Percentiles rank a stretch among this genome's conserved stretches.
phyloP scores from a whole-genome alignment of 495 filamentous ascomycete genomes.

The Neurospora cerealis region DNA sequence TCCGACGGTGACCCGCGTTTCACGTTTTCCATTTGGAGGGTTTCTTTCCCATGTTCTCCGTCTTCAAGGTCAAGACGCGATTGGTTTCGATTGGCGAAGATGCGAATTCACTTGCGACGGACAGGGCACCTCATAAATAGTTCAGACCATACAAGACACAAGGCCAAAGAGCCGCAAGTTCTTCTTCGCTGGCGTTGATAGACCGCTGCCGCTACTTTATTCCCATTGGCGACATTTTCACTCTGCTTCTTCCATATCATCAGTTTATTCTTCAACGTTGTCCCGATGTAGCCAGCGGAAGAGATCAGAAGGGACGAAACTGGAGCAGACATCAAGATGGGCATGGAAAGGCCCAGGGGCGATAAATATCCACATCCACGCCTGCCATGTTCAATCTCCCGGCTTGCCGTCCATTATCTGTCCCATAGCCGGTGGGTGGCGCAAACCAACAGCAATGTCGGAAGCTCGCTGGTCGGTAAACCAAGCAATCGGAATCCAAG shows the following conservation, averaged over 20 bases:
- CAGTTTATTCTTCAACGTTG: neutral
- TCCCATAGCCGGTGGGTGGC: neutral
- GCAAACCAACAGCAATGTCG: neutral
- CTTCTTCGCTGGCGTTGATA: neutral
- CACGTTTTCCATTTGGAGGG: neutral
- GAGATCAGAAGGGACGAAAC: neutral
- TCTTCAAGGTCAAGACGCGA: neutral
- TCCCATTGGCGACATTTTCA: neutral
- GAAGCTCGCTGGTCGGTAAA: neutral
- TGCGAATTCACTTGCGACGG: neutral
- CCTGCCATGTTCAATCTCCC: neutral
- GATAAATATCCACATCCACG: neutral
- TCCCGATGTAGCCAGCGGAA: neutral
- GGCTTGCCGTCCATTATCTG: neutral
- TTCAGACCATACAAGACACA: neutral
- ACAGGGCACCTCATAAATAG: neutral
- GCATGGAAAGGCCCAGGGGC: neutral
- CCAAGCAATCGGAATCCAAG: neutral
- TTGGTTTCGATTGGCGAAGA: neutral
- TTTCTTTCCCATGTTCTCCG: neutral
- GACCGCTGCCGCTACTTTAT: neutral
- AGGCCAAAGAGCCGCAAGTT: neutral
- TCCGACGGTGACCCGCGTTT: neutral
- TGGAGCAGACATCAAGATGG: no score
- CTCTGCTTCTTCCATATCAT: neutral